Evolutionary conservation across 1,284 basidiomycete species (phyloP), one percentile per base, ranked within the genome.

Genomic region (Rhodotorula sp.): DNA sequence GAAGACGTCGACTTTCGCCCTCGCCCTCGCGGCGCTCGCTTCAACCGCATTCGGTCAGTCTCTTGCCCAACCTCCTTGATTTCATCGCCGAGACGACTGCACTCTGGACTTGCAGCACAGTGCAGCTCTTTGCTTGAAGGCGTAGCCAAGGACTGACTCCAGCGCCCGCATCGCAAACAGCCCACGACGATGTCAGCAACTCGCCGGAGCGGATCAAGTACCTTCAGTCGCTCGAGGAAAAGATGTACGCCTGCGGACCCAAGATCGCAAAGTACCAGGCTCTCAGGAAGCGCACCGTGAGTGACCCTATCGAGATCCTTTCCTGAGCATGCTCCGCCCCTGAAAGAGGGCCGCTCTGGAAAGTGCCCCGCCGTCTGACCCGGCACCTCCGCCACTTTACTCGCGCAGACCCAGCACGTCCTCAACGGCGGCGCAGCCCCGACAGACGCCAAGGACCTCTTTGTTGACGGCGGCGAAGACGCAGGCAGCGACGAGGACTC

Each of bases 211-310:
- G 81, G 62, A 60, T 62, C 56, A 52, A 64, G 28, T 64, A 56
- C 19, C 56, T 71, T 18, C 50, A 65, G 60, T 59, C 54, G 19
- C 45, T 68, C 34, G 63, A 71, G 60, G 76, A 78, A 49, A 74
- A 78, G n/a, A 78, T 79, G n/a, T 81, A 80, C 74, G 79, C 80
- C 74, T 82, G 81, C 65, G 80, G 80, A 10, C 81, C 81, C 34
- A 77, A 79, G 58, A 79, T 82, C 55, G 78, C 78, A n/a, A 80
- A 79, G 43, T 79, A 80, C 74, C 77, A 77, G 28, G 80, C 77
- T 0, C 73, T 77, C 60, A 75, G 81, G 45, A 80, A 80, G 73
- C 73, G 69, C 28, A 73, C 78, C 28, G 80, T 79, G 68, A 76
- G 79, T 60, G 72, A 60, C 70, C 2, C 19, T 56, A 26, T 38